Percentiles rank a stretch among this genome's conserved stretches.
Conservation (phyloP, 768 basidiomycete genomes). For the Vararia minispora region DNA sequence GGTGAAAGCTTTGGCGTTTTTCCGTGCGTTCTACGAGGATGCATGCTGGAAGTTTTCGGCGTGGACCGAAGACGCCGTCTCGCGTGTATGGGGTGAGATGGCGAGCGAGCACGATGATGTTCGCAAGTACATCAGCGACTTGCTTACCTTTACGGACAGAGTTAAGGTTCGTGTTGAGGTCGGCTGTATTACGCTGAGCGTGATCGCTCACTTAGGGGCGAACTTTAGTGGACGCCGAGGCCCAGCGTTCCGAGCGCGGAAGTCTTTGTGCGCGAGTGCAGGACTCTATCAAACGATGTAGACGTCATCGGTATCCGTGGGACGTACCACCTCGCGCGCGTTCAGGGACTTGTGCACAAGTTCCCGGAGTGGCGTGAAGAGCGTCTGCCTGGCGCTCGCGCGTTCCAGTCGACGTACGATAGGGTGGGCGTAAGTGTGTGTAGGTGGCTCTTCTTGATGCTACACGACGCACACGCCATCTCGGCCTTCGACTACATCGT, state of each 20-base stretch:
- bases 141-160: constrained; percentile 60
- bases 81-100: constrained; percentile 61
- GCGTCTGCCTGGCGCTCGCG: constrained; percentile 62
- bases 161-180: constrained; percentile 40
- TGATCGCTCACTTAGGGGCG: constrained; percentile 8
- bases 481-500: constrained; percentile 74
- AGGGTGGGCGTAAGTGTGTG: constrained; percentile 60
- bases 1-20: constrained; percentile 55
- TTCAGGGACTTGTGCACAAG: constrained; percentile 46
- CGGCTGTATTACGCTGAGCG: background rate
- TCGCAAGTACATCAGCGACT: constrained; percentile 63
- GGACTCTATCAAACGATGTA: constrained; percentile 36
- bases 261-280: constrained; percentile 59
- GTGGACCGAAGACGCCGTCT: constrained; percentile 62
- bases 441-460: constrained; percentile 65
- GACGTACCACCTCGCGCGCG: constrained; percentile 44
- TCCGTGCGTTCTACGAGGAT: constrained; percentile 61
- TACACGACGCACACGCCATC: constrained; percentile 70
- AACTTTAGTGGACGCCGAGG: constrained; percentile 50
- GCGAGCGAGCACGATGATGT: constrained; percentile 75
- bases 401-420: constrained; percentile 82
- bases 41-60: constrained; percentile 72
- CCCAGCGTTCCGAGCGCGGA: constrained; percentile 52
- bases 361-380: constrained; percentile 64
- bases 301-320: constrained; percentile 74